Evolutionary conservation across 495 filamentous ascomycete genomes (phyloP).

Genomic region (Letharia lupina): DNA sequence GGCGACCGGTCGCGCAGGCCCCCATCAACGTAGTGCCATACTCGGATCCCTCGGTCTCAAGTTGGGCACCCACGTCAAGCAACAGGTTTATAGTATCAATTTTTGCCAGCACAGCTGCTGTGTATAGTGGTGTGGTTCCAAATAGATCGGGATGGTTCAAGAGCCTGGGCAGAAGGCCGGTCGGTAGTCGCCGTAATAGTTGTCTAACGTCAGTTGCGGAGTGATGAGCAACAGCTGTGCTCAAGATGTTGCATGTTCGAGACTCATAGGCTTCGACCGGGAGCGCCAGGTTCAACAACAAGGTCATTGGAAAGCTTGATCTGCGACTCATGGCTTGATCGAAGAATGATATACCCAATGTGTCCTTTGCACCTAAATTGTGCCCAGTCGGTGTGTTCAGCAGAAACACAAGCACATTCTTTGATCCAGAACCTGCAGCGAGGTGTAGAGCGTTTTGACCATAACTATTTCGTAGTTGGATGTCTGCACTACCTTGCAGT

Average conservation of each 20-base stretch:
- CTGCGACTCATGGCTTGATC: background rate
- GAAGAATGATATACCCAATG: background rate
- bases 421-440: background rate
- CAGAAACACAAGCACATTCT: background rate
- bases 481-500: background rate
- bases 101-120: background rate
- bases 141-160: background rate
- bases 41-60: slow-evolving; percentile 18
- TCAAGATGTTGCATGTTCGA: slow-evolving; percentile 3
- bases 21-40: slow-evolving; percentile 23
- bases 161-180: background rate
- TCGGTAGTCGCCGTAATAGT: slow-evolving; percentile 9
- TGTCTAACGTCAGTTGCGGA: background rate
- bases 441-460: background rate
- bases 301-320: background rate
- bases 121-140: slow-evolving; percentile 12
- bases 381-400: background rate
- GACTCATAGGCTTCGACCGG: slow-evolving; percentile 8
- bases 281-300: slow-evolving; percentile 9
- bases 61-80: slow-evolving; percentile 16
- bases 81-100: slow-evolving; percentile 3
- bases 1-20: slow-evolving; percentile 18
- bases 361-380: background rate
- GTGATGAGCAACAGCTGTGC: background rate
- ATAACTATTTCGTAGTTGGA: background rate